phyloP scores from a whole-genome alignment of 2,329 filamentous ascomycete species.

The Diaporthe sp. region DNA sequence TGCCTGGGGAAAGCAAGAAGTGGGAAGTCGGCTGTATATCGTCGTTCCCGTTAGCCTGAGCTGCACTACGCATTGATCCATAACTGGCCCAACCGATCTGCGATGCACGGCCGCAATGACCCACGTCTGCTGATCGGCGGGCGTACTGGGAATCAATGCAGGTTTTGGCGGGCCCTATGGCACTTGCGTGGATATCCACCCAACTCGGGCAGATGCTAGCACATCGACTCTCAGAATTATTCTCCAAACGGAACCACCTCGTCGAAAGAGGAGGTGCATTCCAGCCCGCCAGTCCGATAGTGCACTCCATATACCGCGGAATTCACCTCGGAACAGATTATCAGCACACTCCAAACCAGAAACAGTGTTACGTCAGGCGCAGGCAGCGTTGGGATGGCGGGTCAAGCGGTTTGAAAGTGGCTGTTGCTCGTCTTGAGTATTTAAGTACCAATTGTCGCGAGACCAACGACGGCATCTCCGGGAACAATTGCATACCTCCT shows the following conservation, averaged over 20 bases:
- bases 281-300: not conserved
- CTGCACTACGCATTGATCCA: not conserved
- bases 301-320: not conserved
- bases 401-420: not conserved
- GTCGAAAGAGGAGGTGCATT: not conserved
- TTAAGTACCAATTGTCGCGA: not conserved
- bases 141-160: not conserved
- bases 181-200: not conserved
- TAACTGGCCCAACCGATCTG: not conserved
- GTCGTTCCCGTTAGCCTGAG: not conserved
- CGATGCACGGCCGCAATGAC: not conserved
- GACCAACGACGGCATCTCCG: not conserved
- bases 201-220: not conserved
- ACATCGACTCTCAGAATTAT: not conserved
- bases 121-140: not conserved
- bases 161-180: not conserved
- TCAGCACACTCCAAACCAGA: no score
- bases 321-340: not conserved
- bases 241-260: not conserved
- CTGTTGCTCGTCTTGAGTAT: not conserved
- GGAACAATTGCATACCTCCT: not conserved
- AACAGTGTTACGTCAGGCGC: not conserved
- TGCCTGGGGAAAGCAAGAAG: not conserved
- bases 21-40: not conserved
- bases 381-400: no score